Conservation (phyloP, 345 rosid genomes). For the Carallia brachiata region DNA sequence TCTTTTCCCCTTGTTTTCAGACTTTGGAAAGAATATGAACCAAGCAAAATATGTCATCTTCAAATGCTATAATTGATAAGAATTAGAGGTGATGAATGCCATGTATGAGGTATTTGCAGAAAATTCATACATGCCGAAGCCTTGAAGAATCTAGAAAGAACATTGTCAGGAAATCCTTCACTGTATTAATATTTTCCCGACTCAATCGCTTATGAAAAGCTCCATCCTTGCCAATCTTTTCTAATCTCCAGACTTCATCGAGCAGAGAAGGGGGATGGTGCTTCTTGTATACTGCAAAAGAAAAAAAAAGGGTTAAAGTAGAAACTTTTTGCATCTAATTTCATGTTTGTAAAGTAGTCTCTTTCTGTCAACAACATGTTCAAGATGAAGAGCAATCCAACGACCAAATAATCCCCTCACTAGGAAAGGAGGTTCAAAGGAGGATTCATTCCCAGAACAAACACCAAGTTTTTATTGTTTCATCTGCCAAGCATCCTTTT, state of each 20-base stretch:
- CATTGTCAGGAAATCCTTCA: conserved; percentile 78
- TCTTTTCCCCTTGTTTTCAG: too few species aligned
- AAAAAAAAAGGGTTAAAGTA: conserved; percentile 11
- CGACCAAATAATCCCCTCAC: too few species aligned
- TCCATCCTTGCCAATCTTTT: conserved; percentile 96
- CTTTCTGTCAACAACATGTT: background rate
- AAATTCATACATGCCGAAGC: conserved; percentile 62
- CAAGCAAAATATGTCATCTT: background rate
- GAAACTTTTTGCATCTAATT: background rate
- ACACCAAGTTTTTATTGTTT: too few species aligned
- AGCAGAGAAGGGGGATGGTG: conserved; percentile 85
- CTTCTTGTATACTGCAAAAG: conserved; percentile 79
- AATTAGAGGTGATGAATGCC: background rate
- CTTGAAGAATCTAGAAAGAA: conserved; percentile 60
- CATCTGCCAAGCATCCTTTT: too few species aligned
- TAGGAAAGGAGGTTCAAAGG: too few species aligned
- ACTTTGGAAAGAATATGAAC: background rate
- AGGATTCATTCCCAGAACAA: too few species aligned
- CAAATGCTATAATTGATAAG: background rate
- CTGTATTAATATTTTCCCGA: conserved; percentile 61
- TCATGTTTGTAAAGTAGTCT: background rate
- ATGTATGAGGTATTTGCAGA: background rate
- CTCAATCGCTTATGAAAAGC: conserved; percentile 89
- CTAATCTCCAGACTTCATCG: conserved; percentile 97
- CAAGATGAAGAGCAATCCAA: background rate